Base-by-base conservation (phyloP, 2,329 filamentous ascomycete species). In the Phialocephala subalpina region DNA sequence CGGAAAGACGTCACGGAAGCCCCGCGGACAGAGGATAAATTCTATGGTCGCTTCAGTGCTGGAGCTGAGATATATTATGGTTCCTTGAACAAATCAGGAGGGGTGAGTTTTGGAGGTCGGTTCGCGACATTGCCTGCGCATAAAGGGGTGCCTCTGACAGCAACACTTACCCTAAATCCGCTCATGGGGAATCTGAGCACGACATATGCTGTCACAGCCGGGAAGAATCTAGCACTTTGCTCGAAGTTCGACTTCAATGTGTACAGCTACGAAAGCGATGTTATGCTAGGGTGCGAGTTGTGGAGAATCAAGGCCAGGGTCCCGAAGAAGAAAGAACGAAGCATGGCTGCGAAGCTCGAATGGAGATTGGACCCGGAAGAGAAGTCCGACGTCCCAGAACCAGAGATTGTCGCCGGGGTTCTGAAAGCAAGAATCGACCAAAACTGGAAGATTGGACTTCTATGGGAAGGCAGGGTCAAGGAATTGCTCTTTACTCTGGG, bases 41-140 rank as follows among this genome's bases (percentile, higher is more conserved):
- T 90, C 65, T 91, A 89, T 81, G 94, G 92, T 9, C 89, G 95
- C 22, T 93, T 98, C 77, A 97, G 93, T 74, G 92, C 93, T 2
- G 96, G 96, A 40, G 95, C 90, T 63, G 96, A 99, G 79, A 84
- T 97, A 40, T 99, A 98, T 81, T 99, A 99, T 81, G 96, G 95
- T 25, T 91, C 94, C 0, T 81, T 97, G 66, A 98, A 97, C 78
- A 97, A 97, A 76, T 93, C 94, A 25, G 93, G 95, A 58, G 96
- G 96, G 56, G 88, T 97, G 77, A 97, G 93, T 69, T 87, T 97
- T 9, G 96, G 94, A 7, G 84, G 94, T 57, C 88, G 96, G 58
- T 99, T 98, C 78, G 93, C 93, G 45, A 98, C 96, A 12, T 81
- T 98, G 22, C 92, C 92, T 62, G 86, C 84, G 64, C 92, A 92